These are phyloP conservation scores for Trichosporon sp. DNA, from an alignment of 1,284 basidiomycete genomes.

Conservation along the genomic window DNA sequence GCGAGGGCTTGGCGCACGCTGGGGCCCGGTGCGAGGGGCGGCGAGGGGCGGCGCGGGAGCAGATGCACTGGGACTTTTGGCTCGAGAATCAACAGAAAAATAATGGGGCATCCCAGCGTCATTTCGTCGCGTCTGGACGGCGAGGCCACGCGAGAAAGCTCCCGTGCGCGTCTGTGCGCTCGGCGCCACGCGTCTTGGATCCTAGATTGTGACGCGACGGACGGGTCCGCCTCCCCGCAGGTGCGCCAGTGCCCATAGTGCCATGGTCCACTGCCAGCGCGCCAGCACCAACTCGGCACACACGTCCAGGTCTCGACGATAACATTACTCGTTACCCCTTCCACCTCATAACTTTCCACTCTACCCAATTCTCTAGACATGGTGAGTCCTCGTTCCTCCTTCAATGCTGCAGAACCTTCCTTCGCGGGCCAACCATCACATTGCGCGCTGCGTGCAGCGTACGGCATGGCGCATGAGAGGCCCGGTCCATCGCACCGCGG, in stretches of 20 bases:
- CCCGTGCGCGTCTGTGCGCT: not conserved
- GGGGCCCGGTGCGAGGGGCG: not conserved
- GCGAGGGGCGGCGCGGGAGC: not conserved
- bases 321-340: constrained; percentile 4
- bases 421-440: not conserved
- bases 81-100: not conserved
- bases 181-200: not conserved
- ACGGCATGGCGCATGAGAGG: not conserved
- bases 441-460: not conserved
- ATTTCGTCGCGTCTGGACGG: not conserved
- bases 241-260: not conserved
- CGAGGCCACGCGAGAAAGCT: not conserved
- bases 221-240: constrained; percentile 1
- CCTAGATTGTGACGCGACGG: constrained; percentile 3
- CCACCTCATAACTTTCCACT: not conserved
- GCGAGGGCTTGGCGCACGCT: not conserved
- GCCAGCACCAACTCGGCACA: not conserved
- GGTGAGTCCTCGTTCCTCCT: not conserved
- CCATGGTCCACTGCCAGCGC: not conserved
- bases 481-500: not conserved
- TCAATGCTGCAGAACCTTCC: no score
- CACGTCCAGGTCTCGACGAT: not conserved
- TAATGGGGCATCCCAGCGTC: not conserved
- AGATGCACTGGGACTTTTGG: not conserved
- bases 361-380: not conserved